Evolutionary conservation across 345 rosid genomes (phyloP).

Genomic region (Syzygium aqueum): DNA sequence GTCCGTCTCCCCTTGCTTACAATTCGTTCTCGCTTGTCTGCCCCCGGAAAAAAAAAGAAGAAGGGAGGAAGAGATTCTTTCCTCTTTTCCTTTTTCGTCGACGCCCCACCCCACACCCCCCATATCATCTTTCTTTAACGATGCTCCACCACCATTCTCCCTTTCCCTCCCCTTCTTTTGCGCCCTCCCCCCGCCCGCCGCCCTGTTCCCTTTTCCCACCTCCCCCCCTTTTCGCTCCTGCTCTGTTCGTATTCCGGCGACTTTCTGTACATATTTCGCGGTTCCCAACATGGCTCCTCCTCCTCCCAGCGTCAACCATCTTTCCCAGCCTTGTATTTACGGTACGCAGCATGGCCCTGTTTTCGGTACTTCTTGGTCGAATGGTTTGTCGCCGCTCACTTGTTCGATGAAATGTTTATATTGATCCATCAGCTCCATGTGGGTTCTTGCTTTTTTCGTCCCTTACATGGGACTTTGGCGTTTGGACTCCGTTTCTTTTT

Average conservation of each 20-base stretch:
- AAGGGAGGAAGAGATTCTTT: neutral
- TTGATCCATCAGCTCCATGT: neutral
- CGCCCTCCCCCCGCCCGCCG: neutral
- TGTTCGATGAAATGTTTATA: neutral
- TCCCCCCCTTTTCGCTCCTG: conserved; percentile 8
- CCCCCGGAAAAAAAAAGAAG: neutral
- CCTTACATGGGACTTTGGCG: neutral
- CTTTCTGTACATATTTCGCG: neutral
- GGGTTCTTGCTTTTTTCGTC: neutral
- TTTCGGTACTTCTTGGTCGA: neutral
- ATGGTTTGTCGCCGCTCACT: neutral
- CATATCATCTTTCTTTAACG: neutral
- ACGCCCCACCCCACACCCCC: neutral
- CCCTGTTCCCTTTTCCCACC: conserved; percentile 1
- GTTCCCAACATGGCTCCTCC: conserved; percentile 48
- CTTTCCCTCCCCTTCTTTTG: conserved; percentile 1
- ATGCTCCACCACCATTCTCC: conserved; percentile 1
- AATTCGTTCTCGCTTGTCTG: neutral
- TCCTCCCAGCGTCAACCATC: conserved; percentile 35
- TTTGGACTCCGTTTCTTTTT: neutral
- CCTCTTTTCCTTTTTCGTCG: neutral
- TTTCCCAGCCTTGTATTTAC: conserved; percentile 73
- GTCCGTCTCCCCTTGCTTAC: neutral
- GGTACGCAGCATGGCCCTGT: conserved; percentile 23
- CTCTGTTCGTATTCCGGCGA: conserved; percentile 6